phyloP scores from a whole-genome alignment of 2,329 filamentous ascomycete species.

The Xylariaceae sp. region DNA sequence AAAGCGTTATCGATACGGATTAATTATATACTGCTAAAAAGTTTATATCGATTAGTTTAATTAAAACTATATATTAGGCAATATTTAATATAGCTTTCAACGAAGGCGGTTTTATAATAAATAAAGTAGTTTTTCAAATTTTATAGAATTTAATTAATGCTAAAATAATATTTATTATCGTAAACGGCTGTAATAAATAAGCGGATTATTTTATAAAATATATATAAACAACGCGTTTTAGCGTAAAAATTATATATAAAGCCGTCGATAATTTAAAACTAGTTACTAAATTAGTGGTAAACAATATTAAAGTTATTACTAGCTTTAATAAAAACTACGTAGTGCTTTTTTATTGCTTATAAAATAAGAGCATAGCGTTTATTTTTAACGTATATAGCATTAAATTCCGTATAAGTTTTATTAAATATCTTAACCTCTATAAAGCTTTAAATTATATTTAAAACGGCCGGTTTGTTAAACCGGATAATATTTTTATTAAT shows the following conservation, averaged over 20 bases:
- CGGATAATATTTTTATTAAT: neutral
- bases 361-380: neutral
- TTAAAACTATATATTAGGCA: neutral
- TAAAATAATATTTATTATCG: slow-evolving; percentile 3
- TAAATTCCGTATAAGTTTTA: neutral
- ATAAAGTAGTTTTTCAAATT: slow-evolving; percentile 1
- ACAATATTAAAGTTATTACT: too few relatives aligned
- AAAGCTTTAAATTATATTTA: slow-evolving; percentile 4
- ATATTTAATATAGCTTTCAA: slow-evolving; percentile 1
- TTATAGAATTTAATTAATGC: neutral
- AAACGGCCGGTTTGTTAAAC: neutral
- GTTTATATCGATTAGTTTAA: slow-evolving; percentile 2
- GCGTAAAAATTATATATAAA: slow-evolving; percentile 1
- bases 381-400: neutral
- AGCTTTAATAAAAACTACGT: neutral
- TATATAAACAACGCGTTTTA: neutral
- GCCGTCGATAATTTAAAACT: neutral
- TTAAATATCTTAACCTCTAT: neutral
- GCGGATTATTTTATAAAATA: neutral
- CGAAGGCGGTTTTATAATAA: neutral
- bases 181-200: neutral
- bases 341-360: neutral
- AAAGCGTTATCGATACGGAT: neutral
- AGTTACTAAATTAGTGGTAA: neutral
- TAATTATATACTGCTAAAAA: neutral